phyloP scores from a whole-genome alignment of 768 basidiomycete genomes.

The Cubamyces sp. region DNA sequence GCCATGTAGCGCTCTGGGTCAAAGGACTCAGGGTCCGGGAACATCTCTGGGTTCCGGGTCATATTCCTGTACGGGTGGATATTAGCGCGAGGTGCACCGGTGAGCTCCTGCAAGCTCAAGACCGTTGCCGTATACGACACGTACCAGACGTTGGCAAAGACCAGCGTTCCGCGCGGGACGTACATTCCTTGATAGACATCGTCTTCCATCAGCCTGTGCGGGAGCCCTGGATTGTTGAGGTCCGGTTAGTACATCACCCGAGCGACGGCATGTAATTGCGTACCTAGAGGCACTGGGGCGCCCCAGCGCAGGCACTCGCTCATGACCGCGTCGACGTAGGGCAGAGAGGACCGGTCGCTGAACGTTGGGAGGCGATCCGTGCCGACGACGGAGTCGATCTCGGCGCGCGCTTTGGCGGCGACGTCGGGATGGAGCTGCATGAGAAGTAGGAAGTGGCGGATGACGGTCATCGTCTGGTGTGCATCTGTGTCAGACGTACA shows the following conservation, averaged over 20 bases:
- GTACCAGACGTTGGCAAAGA: conserved; percentile 67
- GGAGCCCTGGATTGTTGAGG: conserved; percentile 48
- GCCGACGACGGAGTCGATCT: conserved; percentile 66
- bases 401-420: conserved; percentile 60
- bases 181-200: conserved; percentile 62
- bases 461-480: conserved; percentile 54
- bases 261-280: conserved; percentile 21
- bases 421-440: conserved; percentile 65
- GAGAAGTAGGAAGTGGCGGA: conserved; percentile 66
- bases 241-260: not conserved
- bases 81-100: no score
- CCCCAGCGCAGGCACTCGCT: conserved; percentile 61
- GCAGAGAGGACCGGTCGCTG: conserved; percentile 56
- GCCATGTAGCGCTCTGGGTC: conserved; percentile 55
- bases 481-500: not conserved
- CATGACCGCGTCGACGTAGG: conserved; percentile 62
- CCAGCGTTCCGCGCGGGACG: conserved; percentile 65
- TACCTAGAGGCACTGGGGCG: conserved; percentile 60
- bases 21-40: conserved; percentile 54
- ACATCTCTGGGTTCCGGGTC: conserved; percentile 46
- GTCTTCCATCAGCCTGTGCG: conserved; percentile 67
- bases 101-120: no score
- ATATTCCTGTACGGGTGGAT: conserved; percentile 31
- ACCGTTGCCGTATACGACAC: conserved; percentile 4
- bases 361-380: conserved; percentile 60